Evolutionary conservation across 495 filamentous ascomycete genomes (phyloP), one percentile per base, ranked within the genome.

Genomic region (Copromyces sp.): DNA sequence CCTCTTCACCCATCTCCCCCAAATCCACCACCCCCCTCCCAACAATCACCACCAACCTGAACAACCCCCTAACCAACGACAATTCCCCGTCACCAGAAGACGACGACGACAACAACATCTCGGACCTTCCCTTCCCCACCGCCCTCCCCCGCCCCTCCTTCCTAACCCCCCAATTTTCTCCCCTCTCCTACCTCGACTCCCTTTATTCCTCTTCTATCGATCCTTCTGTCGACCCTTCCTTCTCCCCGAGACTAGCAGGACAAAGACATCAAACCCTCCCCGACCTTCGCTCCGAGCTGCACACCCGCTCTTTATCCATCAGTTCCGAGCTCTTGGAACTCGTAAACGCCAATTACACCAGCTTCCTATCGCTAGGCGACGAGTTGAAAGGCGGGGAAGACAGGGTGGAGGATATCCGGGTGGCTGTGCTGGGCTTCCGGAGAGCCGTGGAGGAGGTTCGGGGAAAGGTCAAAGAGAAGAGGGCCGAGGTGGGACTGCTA

Each of bases 291-390:
- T 80, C 89, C 38, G 96, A 99, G 75, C 85, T 99, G 4, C 89
- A 94, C 17, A 85, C 91, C 61, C 87, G 95, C 35, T 90, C 89
- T 72, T 87, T 91, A 74, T 84, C 89, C 20, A 87, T 98, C 68
- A 90, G 88, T 73, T 89, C 90, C 71, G 95, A 99, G 80, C 84
- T 99, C 9, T 85, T 98, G 5, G 94, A 97, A 79, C 87, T 98
- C 2, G 94, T 99, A 73, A 98, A 98, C 78, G 86, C 91, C 39
- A 94, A 98, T 80, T 98, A 98, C 79, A 89, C 91, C 47, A 93
- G 95, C 75, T 98, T 98, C 75, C 79, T 99, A 2, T 89, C 89
- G 6, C 82, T 99, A 0, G 95, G 96, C 0, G 89, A 86, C 39
- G 91, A 93, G 77, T 82, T 99, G 45, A 88, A 88, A 68, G 94